A percentile compares a stretch with the other conserved stretches of the same genome.
These are phyloP conservation scores for Punctularia strigosozonata DNA, from an alignment of 768 basidiomycete genomes.

Conservation along the genomic window DNA sequence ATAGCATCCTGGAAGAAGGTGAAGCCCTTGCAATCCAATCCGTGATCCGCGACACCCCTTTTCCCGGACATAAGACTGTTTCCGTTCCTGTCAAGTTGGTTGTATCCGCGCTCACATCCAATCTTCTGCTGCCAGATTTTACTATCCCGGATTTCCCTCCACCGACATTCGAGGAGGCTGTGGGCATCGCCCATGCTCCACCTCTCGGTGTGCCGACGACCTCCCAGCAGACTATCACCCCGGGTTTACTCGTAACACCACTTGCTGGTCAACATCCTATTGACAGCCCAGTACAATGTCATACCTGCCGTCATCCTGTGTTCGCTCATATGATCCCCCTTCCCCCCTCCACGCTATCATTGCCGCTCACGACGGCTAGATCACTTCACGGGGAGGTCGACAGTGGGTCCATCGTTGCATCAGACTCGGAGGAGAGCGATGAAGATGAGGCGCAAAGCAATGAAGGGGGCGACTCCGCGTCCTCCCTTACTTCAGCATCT, in stretches of 20 bases:
- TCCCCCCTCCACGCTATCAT: too few species aligned
- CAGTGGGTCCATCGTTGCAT: slow-evolving; percentile 13
- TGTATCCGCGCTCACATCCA: neutral
- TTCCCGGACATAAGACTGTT: slow-evolving; percentile 3
- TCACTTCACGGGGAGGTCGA: slow-evolving; percentile 27
- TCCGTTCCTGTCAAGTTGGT: neutral
- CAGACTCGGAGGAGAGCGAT: slow-evolving; percentile 4
- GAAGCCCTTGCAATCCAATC: too few species aligned
- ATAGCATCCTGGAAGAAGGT: too few species aligned
- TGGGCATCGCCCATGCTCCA: too few species aligned
- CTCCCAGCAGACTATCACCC: too few species aligned
- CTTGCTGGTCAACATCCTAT: too few species aligned
- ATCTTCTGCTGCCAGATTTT: slow-evolving; percentile 7
- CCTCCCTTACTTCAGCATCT: neutral
- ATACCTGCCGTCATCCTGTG: too few species aligned
- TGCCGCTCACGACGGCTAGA: slow-evolving; percentile 26
- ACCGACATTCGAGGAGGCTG: slow-evolving; percentile 69
- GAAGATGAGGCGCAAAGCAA: slow-evolving; percentile 6
- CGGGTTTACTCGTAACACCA: too few species aligned
- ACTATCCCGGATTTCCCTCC: slow-evolving; percentile 54
- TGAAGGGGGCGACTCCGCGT: neutral
- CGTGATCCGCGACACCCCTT: neutral
- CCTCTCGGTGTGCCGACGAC: too few species aligned
- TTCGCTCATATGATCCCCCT: too few species aligned
- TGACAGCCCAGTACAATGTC: too few species aligned